These are phyloP conservation scores for Pouteria campechiana DNA, from an alignment of 179 eudicot genomes.

Conservation along the genomic window DNA sequence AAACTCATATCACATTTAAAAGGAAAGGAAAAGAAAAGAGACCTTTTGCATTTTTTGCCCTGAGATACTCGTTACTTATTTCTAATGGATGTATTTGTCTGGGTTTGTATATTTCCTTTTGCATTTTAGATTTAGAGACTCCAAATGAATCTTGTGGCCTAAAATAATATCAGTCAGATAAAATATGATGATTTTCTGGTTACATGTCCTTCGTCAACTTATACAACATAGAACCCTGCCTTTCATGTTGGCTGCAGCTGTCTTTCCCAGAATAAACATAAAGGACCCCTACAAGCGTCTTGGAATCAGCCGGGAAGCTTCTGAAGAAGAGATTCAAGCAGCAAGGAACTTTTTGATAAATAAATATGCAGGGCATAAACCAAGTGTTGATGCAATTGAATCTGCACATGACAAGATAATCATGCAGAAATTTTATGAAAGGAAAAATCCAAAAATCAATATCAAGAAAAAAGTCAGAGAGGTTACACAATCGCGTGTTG, in stretches of 20 bases:
- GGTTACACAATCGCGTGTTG: conserved; percentile 47
- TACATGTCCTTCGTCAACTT: not conserved
- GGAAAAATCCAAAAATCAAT: conserved; percentile 73
- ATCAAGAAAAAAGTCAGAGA: conserved; percentile 71
- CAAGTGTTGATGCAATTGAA: conserved; percentile 93
- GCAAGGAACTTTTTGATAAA: conserved; percentile 81
- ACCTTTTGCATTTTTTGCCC: too few species aligned
- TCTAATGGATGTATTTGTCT: not conserved
- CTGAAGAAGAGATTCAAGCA: conserved; percentile 89
- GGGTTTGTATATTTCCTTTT: not conserved
- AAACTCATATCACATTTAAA: too few species aligned
- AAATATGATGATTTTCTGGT: not conserved
- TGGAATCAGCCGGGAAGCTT: conserved; percentile 81
- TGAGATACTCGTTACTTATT: not conserved
- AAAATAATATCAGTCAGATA: not conserved
- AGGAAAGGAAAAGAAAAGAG: too few species aligned
- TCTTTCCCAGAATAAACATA: conserved; percentile 83
- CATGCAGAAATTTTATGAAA: conserved; percentile 75
- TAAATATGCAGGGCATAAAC: conserved; percentile 71
- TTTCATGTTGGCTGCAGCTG: conserved; percentile 32
- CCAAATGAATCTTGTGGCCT: not conserved
- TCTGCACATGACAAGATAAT: conserved; percentile 91
- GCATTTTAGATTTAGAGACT: not conserved
- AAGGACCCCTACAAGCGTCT: conserved; percentile 90
- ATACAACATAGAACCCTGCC: not conserved